Conservation (phyloP, 2,329 filamentous ascomycete genomes). For the Arachnomyces sp. region DNA sequence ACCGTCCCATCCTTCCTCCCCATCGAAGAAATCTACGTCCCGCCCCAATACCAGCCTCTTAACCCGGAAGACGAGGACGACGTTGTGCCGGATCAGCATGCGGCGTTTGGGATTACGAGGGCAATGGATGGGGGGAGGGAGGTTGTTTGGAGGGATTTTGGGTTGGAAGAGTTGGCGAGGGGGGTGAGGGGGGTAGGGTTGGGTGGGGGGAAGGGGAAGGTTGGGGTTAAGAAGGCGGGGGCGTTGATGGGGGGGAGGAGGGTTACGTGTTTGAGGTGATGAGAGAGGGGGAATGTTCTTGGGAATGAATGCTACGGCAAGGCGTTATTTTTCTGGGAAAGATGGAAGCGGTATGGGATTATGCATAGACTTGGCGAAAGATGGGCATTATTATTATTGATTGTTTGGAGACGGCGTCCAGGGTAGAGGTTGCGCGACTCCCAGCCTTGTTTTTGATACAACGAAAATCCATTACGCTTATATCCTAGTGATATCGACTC, state of each 20-base stretch:
- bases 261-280: constrained; percentile 28
- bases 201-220: constrained; percentile 15
- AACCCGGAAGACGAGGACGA: constrained; percentile 62
- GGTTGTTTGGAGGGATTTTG: constrained; percentile 52
- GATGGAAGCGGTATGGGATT: no score
- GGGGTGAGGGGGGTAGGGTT: constrained; percentile 15
- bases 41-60: constrained; percentile 52
- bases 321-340: neutral
- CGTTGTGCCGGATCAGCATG: constrained; percentile 59
- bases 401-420: no score
- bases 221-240: constrained; percentile 23
- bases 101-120: constrained; percentile 57
- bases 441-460: no score
- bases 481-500: constrained; percentile 82
- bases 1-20: constrained; percentile 36
- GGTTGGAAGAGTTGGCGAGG: constrained; percentile 44
- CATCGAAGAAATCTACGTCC: constrained; percentile 54
- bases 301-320: neutral
- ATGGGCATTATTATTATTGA: constrained; percentile 7
- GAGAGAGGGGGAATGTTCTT: neutral
- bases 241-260: constrained; percentile 32
- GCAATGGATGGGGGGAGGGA: constrained; percentile 50
- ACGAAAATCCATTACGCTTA: constrained; percentile 22
- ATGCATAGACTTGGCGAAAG: no score
- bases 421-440: no score